phyloP scores from a whole-genome alignment of 192 early-diverging fungal genomes.

The Podila clonocystis region DNA sequence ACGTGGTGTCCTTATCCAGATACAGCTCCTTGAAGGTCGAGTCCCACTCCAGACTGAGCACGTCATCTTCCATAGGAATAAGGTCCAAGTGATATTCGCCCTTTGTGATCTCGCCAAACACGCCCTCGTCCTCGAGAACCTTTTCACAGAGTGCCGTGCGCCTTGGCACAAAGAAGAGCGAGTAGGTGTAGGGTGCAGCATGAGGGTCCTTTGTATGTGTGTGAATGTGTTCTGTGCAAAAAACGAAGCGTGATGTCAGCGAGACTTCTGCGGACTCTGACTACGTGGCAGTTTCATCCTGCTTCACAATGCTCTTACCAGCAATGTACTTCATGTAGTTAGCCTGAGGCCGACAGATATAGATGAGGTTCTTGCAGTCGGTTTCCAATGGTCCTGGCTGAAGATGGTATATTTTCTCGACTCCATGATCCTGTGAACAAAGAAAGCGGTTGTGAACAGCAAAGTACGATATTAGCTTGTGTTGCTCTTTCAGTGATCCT shows the following conservation, averaged over 20 bases:
- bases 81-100: slow-evolving; percentile 92
- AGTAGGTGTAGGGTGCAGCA: slow-evolving; percentile 59
- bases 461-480: not conserved
- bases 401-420: slow-evolving; percentile 93
- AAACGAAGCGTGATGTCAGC: not conserved
- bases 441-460: not conserved
- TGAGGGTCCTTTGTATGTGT: slow-evolving; percentile 16
- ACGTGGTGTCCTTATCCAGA: slow-evolving; percentile 81
- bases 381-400: slow-evolving; percentile 71
- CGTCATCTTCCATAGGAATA: slow-evolving; percentile 90
- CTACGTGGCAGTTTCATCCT: not conserved
- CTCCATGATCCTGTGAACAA: slow-evolving; percentile 85
- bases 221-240: slow-evolving; percentile 35
- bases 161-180: slow-evolving; percentile 89
- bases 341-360: slow-evolving; percentile 83
- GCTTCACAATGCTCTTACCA: slow-evolving; percentile 50
- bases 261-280: not conserved
- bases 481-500: not conserved
- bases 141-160: slow-evolving; percentile 92
- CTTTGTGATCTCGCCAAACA: slow-evolving; percentile 86
- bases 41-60: slow-evolving; percentile 90
- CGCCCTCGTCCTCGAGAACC: slow-evolving; percentile 93
- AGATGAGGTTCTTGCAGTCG: slow-evolving; percentile 81
- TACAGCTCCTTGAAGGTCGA: slow-evolving; percentile 85
- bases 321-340: slow-evolving; percentile 86